A percentile compares a stretch with the other conserved stretches of the same genome.
Conservation (phyloP, 2,329 filamentous ascomycete genomes). For the Hirsutella thompsonii region DNA sequence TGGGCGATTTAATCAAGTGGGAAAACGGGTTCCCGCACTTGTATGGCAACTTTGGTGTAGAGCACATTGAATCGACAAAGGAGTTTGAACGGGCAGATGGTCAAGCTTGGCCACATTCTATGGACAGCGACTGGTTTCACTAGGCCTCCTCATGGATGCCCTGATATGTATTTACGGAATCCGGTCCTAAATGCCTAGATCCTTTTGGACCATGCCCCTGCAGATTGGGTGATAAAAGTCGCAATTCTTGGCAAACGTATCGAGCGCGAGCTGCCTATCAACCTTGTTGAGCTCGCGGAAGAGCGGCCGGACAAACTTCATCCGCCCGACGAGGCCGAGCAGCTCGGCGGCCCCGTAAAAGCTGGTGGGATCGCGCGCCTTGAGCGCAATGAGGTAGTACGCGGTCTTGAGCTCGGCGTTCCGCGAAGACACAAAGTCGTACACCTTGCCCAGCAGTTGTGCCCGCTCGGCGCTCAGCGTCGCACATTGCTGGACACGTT, state of each 20-base stretch:
- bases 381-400: constrained; percentile 69
- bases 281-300: constrained; percentile 65
- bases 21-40: constrained; percentile 46
- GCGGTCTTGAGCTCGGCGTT: constrained; percentile 80
- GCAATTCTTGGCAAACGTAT: constrained; percentile 76
- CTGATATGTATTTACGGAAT: neutral
- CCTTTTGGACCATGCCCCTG: constrained; percentile 73
- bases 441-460: constrained; percentile 59
- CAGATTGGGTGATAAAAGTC: constrained; percentile 97
- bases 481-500: constrained; percentile 53
- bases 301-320: constrained; percentile 93
- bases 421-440: constrained; percentile 59
- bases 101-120: constrained; percentile 33
- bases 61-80: constrained; percentile 33
- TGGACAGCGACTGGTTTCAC: constrained; percentile 13
- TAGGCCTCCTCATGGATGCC: neutral
- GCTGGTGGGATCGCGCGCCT: constrained; percentile 54
- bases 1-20: constrained; percentile 36
- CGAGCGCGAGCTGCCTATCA: constrained; percentile 60
- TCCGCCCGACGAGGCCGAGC: constrained; percentile 71
- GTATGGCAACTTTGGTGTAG: constrained; percentile 42
- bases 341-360: constrained; percentile 62
- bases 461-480: constrained; percentile 54
- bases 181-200: constrained; percentile 36
- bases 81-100: constrained; percentile 31